Evolutionary conservation across 345 rosid genomes (phyloP).

Genomic region (Reutealis trisperma): DNA sequence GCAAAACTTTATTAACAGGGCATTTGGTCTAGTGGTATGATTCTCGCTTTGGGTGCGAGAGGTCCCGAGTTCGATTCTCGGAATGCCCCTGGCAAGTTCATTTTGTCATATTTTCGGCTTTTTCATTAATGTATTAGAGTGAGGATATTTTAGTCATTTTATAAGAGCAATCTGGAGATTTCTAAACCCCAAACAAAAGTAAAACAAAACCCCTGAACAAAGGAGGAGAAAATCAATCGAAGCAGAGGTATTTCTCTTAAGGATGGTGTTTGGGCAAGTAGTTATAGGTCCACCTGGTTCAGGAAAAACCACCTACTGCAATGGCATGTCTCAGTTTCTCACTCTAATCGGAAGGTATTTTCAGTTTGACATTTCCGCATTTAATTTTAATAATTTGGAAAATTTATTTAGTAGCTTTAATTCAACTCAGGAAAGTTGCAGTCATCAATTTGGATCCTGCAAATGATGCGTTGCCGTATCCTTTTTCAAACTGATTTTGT

Average conservation of each 20-base stretch:
- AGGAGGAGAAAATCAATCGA: background rate
- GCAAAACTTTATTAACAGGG: no score
- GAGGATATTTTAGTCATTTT: background rate
- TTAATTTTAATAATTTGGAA: background rate
- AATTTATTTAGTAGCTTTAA: background rate
- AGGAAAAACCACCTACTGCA: slow-evolving; percentile 97
- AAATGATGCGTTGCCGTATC: slow-evolving; percentile 85
- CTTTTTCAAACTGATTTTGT: slow-evolving; percentile 25
- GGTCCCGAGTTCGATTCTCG: slow-evolving; percentile 75
- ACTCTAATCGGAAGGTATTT: slow-evolving; percentile 75
- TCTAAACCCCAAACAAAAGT: background rate
- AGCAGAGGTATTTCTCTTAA: background rate
- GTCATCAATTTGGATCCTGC: slow-evolving; percentile 95
- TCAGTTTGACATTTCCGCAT: background rate
- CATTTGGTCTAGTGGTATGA: slow-evolving; percentile 87
- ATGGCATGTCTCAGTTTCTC: slow-evolving; percentile 98
- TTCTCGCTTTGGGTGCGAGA: slow-evolving; percentile 91
- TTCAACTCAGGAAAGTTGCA: slow-evolving; percentile 75
- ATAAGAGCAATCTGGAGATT: background rate
- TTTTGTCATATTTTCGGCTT: background rate
- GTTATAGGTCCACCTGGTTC: slow-evolving; percentile 97
- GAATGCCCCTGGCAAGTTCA: slow-evolving; percentile 45
- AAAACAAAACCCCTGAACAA: background rate
- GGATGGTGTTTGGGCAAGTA: slow-evolving; percentile 88
- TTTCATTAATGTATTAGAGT: no score